Evolutionary conservation across 352 stramenopile genomes (phyloP), one percentile per base, ranked within the genome.

Genomic region (Globisporangium cystogenes): DNA sequence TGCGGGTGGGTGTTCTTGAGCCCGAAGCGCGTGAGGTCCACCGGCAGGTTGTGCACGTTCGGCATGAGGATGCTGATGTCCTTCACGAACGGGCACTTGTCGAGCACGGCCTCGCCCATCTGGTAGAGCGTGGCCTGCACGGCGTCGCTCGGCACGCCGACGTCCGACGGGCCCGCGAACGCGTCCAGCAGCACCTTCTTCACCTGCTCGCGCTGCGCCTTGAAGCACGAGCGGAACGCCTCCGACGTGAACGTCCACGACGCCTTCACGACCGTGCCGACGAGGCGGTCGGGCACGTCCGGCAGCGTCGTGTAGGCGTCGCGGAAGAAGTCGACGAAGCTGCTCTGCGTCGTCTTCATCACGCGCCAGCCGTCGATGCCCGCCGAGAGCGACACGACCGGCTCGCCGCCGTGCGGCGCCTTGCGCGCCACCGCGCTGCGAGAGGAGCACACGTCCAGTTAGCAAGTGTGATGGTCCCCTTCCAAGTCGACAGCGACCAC

Each of bases 331-430:
- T 90, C 63, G 27, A 88, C 76, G 57, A 96, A 95, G 52, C 77
- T 72, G 64, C 77, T 90, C 73, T 96, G 86, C 43, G 87, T 89
- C 35, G 87, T 96, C 74, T 96, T 96, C 55, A 96, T 82, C 51
- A 95, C 77, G 46, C 81, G 86, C 51, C 93, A 75, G 20, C 70
- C 75, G 43, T 79, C 65, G 12, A 90, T 62, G 29, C 79, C 79
- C 21, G 76, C 74, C 43, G 77, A 63, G 39, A 90, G 59, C 29
- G 70, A 78, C 54, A 90, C 53, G 35, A 69, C 43, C 1, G 66
- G 61, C 29, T 64, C 59, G 15, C 65, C 65, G 12, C 62, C 47
- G 48, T 61, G 46, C 11, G 57, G 51, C 18, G 69, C 57, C 61
- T 86, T 89, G 64, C 67, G 66, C 5, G 68, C 74, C 44, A 82